Percentiles rank a stretch among this genome's conserved stretches.
Evolutionary conservation across 2,329 filamentous ascomycete genomes (phyloP).

Genomic region (Pseudopyricularia cyperi): DNA sequence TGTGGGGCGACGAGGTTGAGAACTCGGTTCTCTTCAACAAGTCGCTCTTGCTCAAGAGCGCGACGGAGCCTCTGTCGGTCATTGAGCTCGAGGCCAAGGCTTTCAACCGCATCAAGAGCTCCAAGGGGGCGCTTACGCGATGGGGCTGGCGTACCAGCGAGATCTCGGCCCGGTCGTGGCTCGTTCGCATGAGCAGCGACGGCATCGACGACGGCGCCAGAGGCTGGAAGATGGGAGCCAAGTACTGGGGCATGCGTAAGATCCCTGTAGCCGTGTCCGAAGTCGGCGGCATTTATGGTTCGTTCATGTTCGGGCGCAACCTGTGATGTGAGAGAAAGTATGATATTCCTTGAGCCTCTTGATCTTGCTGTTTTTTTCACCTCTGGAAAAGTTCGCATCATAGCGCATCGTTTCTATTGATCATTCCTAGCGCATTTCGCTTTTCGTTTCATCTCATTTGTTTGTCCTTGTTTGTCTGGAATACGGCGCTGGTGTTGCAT

Average conservation of each 20-base stretch:
- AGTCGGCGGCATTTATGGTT: constrained; percentile 86
- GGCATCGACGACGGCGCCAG: constrained; percentile 20
- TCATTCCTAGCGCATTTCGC: background rate
- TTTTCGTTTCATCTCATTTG: constrained; percentile 1
- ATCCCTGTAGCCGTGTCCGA: constrained; percentile 85
- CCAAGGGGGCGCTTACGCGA: constrained; percentile 43
- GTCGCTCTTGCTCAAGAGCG: constrained; percentile 42
- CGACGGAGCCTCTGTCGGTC: constrained; percentile 59
- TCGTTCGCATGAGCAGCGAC: constrained; percentile 38
- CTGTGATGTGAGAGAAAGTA: constrained; percentile 21
- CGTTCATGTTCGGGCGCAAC: constrained; percentile 49
- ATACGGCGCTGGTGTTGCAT: constrained; percentile 3
- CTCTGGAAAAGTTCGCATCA: background rate
- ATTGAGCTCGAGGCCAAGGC: constrained; percentile 62
- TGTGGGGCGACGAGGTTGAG: constrained; percentile 47
- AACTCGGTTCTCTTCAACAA: constrained; percentile 37
- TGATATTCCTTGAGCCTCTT: background rate
- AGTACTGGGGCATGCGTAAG: constrained; percentile 79
- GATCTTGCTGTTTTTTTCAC: background rate
- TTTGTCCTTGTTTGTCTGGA: constrained; percentile 1
- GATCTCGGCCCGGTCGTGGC: constrained; percentile 50
- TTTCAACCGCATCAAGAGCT: constrained; percentile 50
- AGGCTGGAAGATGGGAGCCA: constrained; percentile 76
- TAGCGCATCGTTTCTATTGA: constrained; percentile 2
- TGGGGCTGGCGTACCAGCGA: constrained; percentile 62